phyloP scores from a whole-genome alignment of 306 rosid species.

The Begonia fuchsioides region DNA sequence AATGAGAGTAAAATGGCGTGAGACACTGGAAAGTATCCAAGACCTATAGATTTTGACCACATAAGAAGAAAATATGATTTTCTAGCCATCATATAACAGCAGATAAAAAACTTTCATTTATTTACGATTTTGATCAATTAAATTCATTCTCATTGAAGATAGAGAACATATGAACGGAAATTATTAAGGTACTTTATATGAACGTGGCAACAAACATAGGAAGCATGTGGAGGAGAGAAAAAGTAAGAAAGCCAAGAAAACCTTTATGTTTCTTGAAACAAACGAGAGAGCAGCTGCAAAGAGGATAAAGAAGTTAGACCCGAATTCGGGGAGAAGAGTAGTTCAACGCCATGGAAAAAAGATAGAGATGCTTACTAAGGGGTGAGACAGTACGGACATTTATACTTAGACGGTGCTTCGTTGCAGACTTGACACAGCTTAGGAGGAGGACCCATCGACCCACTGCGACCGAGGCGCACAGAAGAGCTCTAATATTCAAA shows the following conservation, averaged over 20 bases:
- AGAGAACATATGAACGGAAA: too few species aligned
- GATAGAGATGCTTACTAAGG: constrained; percentile 42
- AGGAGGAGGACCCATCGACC: constrained; percentile 16
- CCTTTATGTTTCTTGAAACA: constrained; percentile 93
- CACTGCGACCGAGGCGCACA: too few species aligned
- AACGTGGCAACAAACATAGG: background rate
- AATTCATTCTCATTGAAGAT: too few species aligned
- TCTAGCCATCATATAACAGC: too few species aligned
- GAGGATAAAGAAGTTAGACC: constrained; percentile 1
- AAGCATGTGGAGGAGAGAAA: background rate
- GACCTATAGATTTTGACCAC: too few species aligned
- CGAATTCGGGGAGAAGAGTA: background rate
- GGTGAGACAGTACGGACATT: constrained; percentile 60
- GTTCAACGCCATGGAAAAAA: background rate
- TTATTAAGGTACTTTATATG: too few species aligned
- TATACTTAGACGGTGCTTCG: constrained; percentile 57
- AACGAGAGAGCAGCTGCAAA: constrained; percentile 49
- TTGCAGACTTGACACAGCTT: constrained; percentile 55
- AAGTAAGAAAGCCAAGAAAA: constrained; percentile 7
- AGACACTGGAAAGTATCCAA: too few species aligned
- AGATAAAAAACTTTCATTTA: too few species aligned
- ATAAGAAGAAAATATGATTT: too few species aligned
- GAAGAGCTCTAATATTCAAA: too few species aligned
- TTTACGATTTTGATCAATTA: too few species aligned
- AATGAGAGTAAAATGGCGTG: too few species aligned